Percentiles rank a stretch among this genome's conserved stretches.
phyloP scores from a whole-genome alignment of 768 basidiomycete species.

The Leccinum incarnatum region DNA sequence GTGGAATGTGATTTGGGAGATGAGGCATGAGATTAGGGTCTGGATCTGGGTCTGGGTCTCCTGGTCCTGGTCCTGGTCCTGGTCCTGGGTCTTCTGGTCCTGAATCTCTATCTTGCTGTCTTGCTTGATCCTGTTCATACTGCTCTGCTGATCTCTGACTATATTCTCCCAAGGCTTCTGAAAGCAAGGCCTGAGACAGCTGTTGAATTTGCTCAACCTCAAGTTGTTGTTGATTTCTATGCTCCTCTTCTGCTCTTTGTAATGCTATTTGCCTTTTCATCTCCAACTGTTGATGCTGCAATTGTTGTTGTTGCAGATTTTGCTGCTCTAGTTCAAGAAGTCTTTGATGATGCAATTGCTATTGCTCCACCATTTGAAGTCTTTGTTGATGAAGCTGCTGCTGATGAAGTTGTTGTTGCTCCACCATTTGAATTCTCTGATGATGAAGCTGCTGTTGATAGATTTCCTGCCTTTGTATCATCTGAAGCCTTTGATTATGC shows the following conservation, averaged over 20 bases:
- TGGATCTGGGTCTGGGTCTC: too few species aligned
- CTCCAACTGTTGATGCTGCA: background rate
- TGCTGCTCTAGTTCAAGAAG: background rate
- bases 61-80: too few species aligned
- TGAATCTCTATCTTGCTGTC: background rate
- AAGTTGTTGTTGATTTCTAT: background rate
- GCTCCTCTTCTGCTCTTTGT: background rate
- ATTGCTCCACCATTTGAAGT: too few species aligned
- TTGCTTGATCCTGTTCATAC: background rate
- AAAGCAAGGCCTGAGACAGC: background rate
- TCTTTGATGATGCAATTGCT: too few species aligned
- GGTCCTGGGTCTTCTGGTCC: too few species aligned
- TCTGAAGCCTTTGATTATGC: background rate
- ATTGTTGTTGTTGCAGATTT: background rate
- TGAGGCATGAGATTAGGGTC: too few species aligned
- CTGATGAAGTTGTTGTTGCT: too few species aligned
- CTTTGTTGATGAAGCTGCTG: too few species aligned
- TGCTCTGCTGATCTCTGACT: background rate
- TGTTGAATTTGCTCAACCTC: background rate
- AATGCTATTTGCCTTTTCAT: background rate
- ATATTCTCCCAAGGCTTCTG: background rate
- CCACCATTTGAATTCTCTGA: background rate
- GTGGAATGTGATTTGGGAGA: background rate
- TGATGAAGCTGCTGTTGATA: background rate
- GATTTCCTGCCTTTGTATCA: background rate